A percentile compares a stretch with the other conserved stretches of the same genome.
Conservation (phyloP, 768 basidiomycete genomes). For the Trametes gibbosa region DNA sequence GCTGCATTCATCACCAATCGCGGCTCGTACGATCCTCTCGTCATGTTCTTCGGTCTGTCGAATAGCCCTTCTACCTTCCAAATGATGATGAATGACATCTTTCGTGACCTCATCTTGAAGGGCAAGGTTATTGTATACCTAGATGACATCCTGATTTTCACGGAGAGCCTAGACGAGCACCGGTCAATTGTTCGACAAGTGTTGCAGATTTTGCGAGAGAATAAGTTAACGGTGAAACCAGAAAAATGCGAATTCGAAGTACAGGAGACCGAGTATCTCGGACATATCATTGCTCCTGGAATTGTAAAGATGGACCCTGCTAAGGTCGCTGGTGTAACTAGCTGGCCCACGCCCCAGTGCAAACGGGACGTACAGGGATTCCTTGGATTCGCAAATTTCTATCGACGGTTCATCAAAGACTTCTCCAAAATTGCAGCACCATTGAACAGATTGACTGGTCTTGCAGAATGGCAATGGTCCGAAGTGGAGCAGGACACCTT, state of each 20-base stretch:
- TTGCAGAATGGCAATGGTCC: not conserved
- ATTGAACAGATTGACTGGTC: slow-evolving; percentile 13
- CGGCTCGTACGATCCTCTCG: slow-evolving; percentile 37
- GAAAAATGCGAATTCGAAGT: slow-evolving; percentile 37
- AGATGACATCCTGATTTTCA: slow-evolving; percentile 43
- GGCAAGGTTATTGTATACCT: slow-evolving; percentile 38
- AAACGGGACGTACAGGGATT: slow-evolving; percentile 23
- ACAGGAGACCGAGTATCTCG: slow-evolving; percentile 30
- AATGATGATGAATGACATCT: slow-evolving; percentile 28
- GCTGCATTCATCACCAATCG: slow-evolving; percentile 35
- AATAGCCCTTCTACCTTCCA: slow-evolving; percentile 38
- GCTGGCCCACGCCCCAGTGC: slow-evolving; percentile 25
- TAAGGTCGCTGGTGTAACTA: slow-evolving; percentile 28
- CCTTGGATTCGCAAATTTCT: slow-evolving; percentile 31
- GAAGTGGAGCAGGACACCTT: not conserved
- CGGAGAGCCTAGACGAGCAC: slow-evolving; percentile 27
- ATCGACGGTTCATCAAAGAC: slow-evolving; percentile 25
- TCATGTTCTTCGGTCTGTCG: slow-evolving; percentile 36
- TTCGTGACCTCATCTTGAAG: slow-evolving; percentile 28
- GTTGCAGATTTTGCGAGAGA: slow-evolving; percentile 23
- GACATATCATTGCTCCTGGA: slow-evolving; percentile 26
- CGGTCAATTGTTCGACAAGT: slow-evolving; percentile 17
- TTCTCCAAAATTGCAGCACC: slow-evolving; percentile 26
- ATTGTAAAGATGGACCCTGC: slow-evolving; percentile 29
- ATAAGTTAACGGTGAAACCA: slow-evolving; percentile 33